These are phyloP conservation scores for Coccomyxa subellipsoidea DNA, from an alignment of 163 green algal species.

Conservation along the genomic window DNA sequence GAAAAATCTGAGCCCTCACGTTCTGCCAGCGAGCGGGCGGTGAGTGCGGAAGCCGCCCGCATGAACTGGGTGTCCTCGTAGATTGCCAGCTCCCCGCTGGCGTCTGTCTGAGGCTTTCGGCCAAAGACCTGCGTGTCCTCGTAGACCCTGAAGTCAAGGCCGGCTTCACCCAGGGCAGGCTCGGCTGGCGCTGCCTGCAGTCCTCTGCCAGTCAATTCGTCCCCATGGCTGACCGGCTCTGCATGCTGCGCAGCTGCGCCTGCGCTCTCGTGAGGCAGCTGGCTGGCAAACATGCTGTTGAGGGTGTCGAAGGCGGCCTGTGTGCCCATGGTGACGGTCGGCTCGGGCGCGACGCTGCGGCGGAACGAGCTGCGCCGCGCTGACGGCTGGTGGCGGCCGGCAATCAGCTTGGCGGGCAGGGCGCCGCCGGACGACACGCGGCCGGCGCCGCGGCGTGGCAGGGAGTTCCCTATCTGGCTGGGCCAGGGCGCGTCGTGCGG, in stretches of 20 bases:
- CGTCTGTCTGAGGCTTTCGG: background rate
- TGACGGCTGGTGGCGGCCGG: background rate
- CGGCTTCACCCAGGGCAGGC: background rate
- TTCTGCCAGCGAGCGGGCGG: background rate
- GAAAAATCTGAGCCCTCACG: background rate
- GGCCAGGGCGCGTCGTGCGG: slow-evolving; percentile 2
- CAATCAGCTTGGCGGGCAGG: background rate
- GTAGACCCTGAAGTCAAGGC: background rate
- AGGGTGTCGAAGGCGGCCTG: slow-evolving; percentile 55
- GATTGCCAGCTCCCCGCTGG: background rate
- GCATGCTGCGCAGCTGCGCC: background rate
- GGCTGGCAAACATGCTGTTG: slow-evolving; percentile 63
- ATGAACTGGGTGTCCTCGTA: slow-evolving; percentile 50
- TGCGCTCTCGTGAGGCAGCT: slow-evolving; percentile 21
- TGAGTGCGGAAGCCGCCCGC: background rate
- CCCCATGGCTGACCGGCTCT: background rate
- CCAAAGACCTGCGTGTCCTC: background rate
- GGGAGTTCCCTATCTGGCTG: background rate
- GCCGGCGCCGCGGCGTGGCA: background rate
- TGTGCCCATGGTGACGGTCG: slow-evolving; percentile 67
- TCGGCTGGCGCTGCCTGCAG: background rate
- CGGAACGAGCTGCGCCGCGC: background rate
- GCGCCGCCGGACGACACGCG: background rate
- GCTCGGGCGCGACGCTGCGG: slow-evolving; percentile 26
- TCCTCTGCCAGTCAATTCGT: background rate